Conservation (phyloP, 306 rosid genomes). For the Corylus americana region DNA sequence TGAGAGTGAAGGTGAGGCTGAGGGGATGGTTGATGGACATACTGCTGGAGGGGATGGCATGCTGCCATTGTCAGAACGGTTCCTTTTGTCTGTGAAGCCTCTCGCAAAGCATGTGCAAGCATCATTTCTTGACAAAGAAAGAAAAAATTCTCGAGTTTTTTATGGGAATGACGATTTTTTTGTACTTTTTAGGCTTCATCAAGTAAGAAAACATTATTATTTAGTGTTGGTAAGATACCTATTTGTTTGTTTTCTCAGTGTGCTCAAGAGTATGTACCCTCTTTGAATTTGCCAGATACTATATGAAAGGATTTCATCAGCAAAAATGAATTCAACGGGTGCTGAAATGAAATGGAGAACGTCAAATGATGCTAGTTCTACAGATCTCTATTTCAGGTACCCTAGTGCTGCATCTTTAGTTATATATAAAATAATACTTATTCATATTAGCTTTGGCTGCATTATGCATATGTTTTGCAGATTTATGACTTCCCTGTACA, state of each 20-base stretch:
- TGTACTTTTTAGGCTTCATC: conserved; percentile 95
- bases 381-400: conserved; percentile 76
- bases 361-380: conserved; percentile 53
- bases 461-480: conserved; percentile 38
- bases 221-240: neutral
- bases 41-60: conserved; percentile 66
- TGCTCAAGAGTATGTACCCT: conserved; percentile 26
- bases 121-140: conserved; percentile 47
- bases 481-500: conserved; percentile 78
- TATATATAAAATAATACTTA: conserved; percentile 10
- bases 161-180: conserved; percentile 92
- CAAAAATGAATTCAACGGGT: conserved; percentile 67
- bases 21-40: conserved; percentile 71
- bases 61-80: conserved; percentile 67
- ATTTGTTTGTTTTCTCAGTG: neutral
- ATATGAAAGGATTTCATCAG: conserved; percentile 85
- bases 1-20: conserved; percentile 99
- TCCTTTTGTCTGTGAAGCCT: conserved; percentile 79
- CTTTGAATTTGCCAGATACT: conserved; percentile 61
- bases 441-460: conserved; percentile 2
- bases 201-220: conserved; percentile 51
- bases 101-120: conserved; percentile 73
- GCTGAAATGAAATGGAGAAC: conserved; percentile 73
- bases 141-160: conserved; percentile 64
- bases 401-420: conserved; percentile 16